Evolutionary conservation across 2,329 filamentous ascomycete species (phyloP).

Genomic region (Exophiala sp.): DNA sequence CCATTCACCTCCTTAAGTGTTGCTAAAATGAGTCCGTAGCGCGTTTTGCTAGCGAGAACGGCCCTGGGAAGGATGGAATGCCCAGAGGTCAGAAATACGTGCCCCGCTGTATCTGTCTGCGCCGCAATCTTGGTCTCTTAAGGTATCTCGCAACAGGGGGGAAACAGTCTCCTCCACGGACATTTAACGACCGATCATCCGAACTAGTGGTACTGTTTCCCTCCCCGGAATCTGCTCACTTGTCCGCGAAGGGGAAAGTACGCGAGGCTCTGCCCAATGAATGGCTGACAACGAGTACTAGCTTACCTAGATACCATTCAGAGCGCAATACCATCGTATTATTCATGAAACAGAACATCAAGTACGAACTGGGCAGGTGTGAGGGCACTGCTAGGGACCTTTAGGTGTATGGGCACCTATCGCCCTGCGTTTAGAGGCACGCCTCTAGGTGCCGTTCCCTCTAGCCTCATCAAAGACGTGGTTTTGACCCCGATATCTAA

Average conservation of each 20-base stretch:
- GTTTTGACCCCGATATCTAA: too few species aligned
- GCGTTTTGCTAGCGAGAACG: slow-evolving; percentile 1
- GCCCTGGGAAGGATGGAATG: not conserved
- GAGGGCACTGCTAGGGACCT: too few species aligned
- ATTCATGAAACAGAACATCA: too few species aligned
- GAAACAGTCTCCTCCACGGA: slow-evolving; percentile 23
- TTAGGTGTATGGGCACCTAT: too few species aligned
- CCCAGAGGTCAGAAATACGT: slow-evolving; percentile 3
- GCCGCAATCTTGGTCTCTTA: slow-evolving; percentile 19
- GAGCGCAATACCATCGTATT: too few species aligned
- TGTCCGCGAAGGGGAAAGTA: not conserved
- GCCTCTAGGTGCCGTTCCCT: too few species aligned
- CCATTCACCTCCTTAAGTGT: slow-evolving; percentile 1
- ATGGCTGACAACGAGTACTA: not conserved
- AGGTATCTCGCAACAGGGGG: not conserved
- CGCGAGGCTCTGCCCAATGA: not conserved
- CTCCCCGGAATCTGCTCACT: not conserved
- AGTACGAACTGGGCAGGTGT: too few species aligned
- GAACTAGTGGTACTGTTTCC: slow-evolving; percentile 8
- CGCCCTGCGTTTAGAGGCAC: too few species aligned
- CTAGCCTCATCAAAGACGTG: too few species aligned
- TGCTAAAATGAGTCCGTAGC: slow-evolving; percentile 28
- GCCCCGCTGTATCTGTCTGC: not conserved
- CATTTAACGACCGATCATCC: slow-evolving; percentile 18
- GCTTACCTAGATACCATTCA: not conserved